Conservation (phyloP, 495 filamentous ascomycete species). For the Annulohypoxylon stygium region DNA sequence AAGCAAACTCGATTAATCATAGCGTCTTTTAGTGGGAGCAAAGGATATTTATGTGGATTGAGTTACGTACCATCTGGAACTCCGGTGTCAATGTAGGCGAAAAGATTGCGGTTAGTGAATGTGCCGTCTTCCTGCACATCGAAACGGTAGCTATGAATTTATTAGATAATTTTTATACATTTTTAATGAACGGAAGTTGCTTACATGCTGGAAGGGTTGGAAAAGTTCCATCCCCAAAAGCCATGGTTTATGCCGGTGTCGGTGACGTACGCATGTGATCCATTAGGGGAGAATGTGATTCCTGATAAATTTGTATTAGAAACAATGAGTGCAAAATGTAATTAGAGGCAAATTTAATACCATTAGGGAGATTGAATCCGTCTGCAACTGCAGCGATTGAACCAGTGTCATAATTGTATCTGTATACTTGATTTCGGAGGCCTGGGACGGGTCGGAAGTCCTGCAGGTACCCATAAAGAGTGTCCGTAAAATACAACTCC, state of each 20-base stretch:
- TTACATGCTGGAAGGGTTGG: conserved; percentile 57
- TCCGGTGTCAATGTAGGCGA: conserved; percentile 68
- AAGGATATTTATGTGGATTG: not conserved
- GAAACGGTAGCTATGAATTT: conserved; percentile 54
- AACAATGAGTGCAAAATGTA: not conserved
- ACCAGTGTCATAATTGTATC: conserved; percentile 62
- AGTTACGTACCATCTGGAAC: conserved; percentile 65
- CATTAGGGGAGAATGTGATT: conserved; percentile 68
- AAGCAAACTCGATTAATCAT: not conserved
- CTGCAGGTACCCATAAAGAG: conserved; percentile 70
- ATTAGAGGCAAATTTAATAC: conserved; percentile 35
- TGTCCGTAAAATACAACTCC: conserved; percentile 74
- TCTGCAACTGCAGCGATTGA: conserved; percentile 67
- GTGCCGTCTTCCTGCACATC: conserved; percentile 58
- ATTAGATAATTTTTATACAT: conserved; percentile 15
- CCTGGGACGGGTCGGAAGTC: conserved; percentile 66
- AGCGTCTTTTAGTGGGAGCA: not conserved
- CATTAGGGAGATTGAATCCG: conserved; percentile 68
- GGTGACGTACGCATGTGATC: conserved; percentile 65
- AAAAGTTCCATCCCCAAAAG: conserved; percentile 55
- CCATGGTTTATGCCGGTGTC: conserved; percentile 66
- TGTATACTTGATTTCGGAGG: conserved; percentile 69
- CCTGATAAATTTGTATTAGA: conserved; percentile 46
- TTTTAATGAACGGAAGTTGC: conserved; percentile 3
- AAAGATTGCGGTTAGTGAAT: conserved; percentile 62